These are phyloP conservation scores for Cyclotella kingstonii DNA, from an alignment of 108 stramenopile genomes.

Conservation along the genomic window DNA sequence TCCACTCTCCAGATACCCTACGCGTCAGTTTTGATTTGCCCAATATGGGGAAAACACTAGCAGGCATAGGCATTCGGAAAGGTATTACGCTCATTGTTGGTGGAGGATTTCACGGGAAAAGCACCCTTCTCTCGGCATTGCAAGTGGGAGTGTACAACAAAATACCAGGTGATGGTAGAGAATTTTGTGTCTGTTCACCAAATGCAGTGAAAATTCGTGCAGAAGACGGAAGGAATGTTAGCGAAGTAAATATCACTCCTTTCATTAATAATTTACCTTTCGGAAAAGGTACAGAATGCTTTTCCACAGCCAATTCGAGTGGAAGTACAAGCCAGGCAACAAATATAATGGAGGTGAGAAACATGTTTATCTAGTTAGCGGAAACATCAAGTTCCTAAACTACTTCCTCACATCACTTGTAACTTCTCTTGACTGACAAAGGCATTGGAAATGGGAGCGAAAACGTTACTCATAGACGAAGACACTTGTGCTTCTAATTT, in stretches of 20 bases:
- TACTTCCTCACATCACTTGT: background rate
- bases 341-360: conserved; percentile 88
- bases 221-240: conserved; percentile 92
- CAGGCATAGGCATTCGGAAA: conserved; percentile 89
- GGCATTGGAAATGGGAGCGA: conserved; percentile 86
- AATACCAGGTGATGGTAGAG: conserved; percentile 94
- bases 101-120: conserved; percentile 99
- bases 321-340: conserved; percentile 95
- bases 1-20: conserved; percentile 61
- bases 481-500: conserved; percentile 95
- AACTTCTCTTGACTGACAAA: background rate
- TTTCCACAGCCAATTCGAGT: conserved; percentile 85
- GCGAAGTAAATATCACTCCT: conserved; percentile 82
- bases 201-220: conserved; percentile 89
- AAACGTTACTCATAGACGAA: conserved; percentile 92
- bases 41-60: conserved; percentile 55
- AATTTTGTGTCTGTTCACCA: conserved; percentile 79
- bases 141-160: conserved; percentile 94
- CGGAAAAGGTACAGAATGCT: conserved; percentile 75
- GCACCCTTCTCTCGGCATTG: conserved; percentile 85
- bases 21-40: conserved; percentile 54
- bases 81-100: conserved; percentile 95
- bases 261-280: conserved; percentile 95
- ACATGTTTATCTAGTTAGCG: background rate
- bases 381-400: background rate